Evolutionary conservation across 192 early-diverging fungal species (phyloP).

Genomic region (Irineochytrium annulatum): DNA sequence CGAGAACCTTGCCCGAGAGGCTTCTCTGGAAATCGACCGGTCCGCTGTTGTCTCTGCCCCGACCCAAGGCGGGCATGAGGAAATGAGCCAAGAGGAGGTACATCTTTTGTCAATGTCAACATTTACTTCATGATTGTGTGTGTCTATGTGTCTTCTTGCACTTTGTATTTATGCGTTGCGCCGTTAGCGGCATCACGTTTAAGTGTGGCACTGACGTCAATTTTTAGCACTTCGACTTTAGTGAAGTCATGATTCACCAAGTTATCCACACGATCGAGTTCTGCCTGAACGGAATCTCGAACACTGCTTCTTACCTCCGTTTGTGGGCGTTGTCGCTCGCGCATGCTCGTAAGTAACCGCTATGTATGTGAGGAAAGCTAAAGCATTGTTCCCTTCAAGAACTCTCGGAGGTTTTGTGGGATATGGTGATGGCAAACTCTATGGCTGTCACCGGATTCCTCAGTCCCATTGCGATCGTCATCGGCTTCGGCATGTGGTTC

Average conservation of each 20-base stretch:
- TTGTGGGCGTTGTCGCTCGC: constrained; percentile 98
- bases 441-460: constrained; percentile 25
- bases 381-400: constrained; percentile 54
- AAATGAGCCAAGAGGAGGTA: constrained; percentile 39
- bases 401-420: constrained; percentile 94
- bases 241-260: constrained; percentile 95
- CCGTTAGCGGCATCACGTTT: neutral
- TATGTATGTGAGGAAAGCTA: neutral
- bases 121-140: neutral
- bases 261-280: constrained; percentile 99
- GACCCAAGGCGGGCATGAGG: constrained; percentile 25
- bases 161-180: neutral
- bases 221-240: constrained; percentile 83
- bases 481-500: constrained; percentile 90
- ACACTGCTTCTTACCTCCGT: constrained; percentile 98
- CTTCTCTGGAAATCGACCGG: constrained; percentile 19
- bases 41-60: constrained; percentile 2
- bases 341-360: constrained; percentile 72
- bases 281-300: constrained; percentile 91
- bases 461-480: constrained; percentile 67
- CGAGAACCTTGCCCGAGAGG: constrained; percentile 20
- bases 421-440: constrained; percentile 74
- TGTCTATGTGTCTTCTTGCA: neutral
- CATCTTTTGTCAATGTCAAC: constrained; percentile 9
- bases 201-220: neutral